Percentiles rank a stretch among this genome's conserved stretches.
Conservation (phyloP, 2,329 filamentous ascomycete genomes). For the Xylaria sp. region DNA sequence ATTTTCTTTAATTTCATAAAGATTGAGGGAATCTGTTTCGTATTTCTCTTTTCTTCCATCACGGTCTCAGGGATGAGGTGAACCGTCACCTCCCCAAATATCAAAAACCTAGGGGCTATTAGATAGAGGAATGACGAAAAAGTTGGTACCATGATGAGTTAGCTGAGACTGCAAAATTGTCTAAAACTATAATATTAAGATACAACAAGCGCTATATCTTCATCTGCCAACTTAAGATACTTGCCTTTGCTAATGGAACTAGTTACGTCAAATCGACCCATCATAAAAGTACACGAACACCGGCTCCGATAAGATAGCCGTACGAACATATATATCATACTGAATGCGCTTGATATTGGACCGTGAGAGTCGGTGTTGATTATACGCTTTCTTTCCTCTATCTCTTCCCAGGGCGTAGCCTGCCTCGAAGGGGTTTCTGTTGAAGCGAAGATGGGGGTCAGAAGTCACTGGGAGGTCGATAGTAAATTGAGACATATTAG, state of each 20-base stretch:
- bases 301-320: not conserved
- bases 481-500: not conserved
- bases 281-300: not conserved
- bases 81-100: not conserved
- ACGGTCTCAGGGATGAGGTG: not conserved
- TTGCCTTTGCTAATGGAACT: not conserved
- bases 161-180: not conserved
- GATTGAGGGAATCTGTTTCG: not conserved
- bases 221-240: not conserved
- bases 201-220: not conserved
- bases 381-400: not conserved
- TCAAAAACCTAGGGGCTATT: not conserved
- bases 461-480: not conserved
- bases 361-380: not conserved
- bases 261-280: not conserved
- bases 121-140: not conserved
- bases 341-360: not conserved
- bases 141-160: not conserved
- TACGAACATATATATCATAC: not conserved
- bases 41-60: not conserved
- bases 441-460: not conserved
- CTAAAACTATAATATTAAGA: not conserved
- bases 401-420: constrained; percentile 13
- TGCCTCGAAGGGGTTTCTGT: not conserved
- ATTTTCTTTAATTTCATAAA: not conserved